Conservation (phyloP, 1,139 yeast species). For the Candida tetrigidarum region DNA sequence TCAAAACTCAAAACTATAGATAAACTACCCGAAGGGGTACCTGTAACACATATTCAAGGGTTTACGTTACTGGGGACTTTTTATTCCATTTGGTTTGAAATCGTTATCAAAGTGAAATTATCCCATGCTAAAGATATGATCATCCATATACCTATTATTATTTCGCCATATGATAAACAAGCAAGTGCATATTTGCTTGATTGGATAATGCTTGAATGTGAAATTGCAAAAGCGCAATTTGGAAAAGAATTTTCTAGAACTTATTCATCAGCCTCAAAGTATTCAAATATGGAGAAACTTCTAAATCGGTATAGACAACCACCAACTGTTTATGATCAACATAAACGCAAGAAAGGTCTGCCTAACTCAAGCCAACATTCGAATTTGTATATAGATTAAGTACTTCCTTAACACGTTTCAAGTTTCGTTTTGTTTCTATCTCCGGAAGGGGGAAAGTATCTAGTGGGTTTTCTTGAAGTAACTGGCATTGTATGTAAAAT, state of each 20-base stretch:
- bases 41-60: slow-evolving; percentile 49
- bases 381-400: slow-evolving; percentile 43
- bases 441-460: slow-evolving; percentile 11
- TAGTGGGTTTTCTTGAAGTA: slow-evolving; percentile 12
- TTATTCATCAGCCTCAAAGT: slow-evolving; percentile 24
- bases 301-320: slow-evolving; percentile 29
- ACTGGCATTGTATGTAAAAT: slow-evolving; percentile 19
- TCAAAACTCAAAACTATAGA: slow-evolving; percentile 21
- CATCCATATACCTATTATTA: slow-evolving; percentile 53
- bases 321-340: slow-evolving; percentile 35
- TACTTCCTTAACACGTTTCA: slow-evolving; percentile 9
- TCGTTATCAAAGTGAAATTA: slow-evolving; percentile 52
- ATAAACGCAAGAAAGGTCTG: slow-evolving; percentile 39
- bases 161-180: slow-evolving; percentile 55
- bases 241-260: slow-evolving; percentile 36
- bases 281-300: slow-evolving; percentile 27
- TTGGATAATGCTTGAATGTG: slow-evolving; percentile 61
- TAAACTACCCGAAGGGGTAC: slow-evolving; percentile 43
- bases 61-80: slow-evolving; percentile 55
- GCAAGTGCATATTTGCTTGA: slow-evolving; percentile 48
- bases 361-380: slow-evolving; percentile 19
- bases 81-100: slow-evolving; percentile 56
- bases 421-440: slow-evolving; percentile 15
- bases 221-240: slow-evolving; percentile 39
- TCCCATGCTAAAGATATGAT: slow-evolving; percentile 53